Evolutionary conservation across 805 yeast genomes (phyloP).

Genomic region (Candida maris): DNA sequence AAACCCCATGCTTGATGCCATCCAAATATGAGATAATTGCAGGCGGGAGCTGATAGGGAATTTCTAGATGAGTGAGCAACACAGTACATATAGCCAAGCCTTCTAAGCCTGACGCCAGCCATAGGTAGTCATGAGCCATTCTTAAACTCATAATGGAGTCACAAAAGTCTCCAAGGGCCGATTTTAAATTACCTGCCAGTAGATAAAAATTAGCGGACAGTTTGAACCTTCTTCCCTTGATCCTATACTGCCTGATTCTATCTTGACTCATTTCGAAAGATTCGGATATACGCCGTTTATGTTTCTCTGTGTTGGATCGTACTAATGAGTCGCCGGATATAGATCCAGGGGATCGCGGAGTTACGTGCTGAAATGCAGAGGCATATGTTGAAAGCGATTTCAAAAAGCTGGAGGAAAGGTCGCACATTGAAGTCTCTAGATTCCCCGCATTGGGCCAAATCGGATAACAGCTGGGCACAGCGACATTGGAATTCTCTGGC

Average conservation of each 20-base stretch:
- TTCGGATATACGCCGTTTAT: slow-evolving; percentile 25
- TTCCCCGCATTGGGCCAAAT: slow-evolving; percentile 22
- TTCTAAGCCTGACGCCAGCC: slow-evolving; percentile 89
- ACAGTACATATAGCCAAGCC: slow-evolving; percentile 67
- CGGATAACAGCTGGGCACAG: slow-evolving; percentile 10
- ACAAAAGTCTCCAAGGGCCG: slow-evolving; percentile 69
- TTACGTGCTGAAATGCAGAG: slow-evolving; percentile 70
- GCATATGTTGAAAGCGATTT: slow-evolving; percentile 64
- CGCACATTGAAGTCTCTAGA: slow-evolving; percentile 68
- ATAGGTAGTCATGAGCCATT: slow-evolving; percentile 67
- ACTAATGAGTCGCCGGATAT: slow-evolving; percentile 9
- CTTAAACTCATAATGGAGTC: slow-evolving; percentile 64
- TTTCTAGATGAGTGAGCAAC: slow-evolving; percentile 53
- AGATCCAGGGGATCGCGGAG: slow-evolving; percentile 78
- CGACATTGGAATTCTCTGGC: slow-evolving; percentile 23
- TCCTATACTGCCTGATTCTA: slow-evolving; percentile 37
- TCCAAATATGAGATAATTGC: slow-evolving; percentile 24
- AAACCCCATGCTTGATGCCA: slow-evolving; percentile 21
- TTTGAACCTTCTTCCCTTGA: slow-evolving; percentile 72
- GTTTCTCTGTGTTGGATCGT: slow-evolving; percentile 19
- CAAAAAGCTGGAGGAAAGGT: slow-evolving; percentile 61
- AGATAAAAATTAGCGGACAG: slow-evolving; percentile 72
- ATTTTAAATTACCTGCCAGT: slow-evolving; percentile 72
- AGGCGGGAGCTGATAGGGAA: slow-evolving; percentile 47
- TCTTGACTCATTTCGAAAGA: slow-evolving; percentile 32